A percentile compares a stretch with the other conserved stretches of the same genome.
phyloP scores from a whole-genome alignment of 2,329 filamentous ascomycete genomes.

The Curvularia sp. region DNA sequence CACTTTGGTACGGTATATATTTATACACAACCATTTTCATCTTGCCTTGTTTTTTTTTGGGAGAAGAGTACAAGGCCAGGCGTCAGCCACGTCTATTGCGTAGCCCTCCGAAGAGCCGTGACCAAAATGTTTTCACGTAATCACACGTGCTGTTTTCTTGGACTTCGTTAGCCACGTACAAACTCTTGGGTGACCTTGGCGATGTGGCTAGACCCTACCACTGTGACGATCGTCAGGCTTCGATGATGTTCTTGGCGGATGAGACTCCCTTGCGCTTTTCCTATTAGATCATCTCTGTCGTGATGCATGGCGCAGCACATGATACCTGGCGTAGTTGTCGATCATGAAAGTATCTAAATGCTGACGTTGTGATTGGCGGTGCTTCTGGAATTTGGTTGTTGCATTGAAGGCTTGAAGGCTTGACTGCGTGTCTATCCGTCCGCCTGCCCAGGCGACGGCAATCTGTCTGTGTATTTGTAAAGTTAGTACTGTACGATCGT shows the following conservation, averaged over 20 bases:
- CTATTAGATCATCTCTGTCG: neutral
- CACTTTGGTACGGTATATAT: neutral
- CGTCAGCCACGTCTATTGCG: conserved; percentile 29
- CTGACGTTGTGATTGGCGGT: conserved; percentile 7
- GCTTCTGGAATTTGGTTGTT: conserved; percentile 1
- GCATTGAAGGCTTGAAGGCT: neutral
- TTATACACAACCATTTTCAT: conserved; percentile 10
- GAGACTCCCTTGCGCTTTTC: conserved; percentile 2
- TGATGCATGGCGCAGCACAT: conserved; percentile 12
- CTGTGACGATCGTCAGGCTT: conserved; percentile 9
- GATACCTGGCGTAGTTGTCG: conserved; percentile 1
- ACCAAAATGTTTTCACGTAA: neutral
- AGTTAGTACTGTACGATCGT: neutral
- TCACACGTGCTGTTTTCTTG: conserved; percentile 11
- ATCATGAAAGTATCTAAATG: neutral
- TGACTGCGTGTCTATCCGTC: neutral
- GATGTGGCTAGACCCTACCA: conserved; percentile 16
- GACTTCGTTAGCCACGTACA: conserved; percentile 17
- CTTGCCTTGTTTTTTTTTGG: conserved; percentile 6
- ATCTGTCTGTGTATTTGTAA: neutral
- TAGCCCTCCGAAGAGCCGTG: conserved; percentile 8
- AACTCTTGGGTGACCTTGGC: conserved; percentile 1
- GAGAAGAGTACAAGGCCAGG: conserved; percentile 1
- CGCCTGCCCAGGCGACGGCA: neutral
- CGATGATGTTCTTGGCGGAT: conserved; percentile 2